phyloP scores from a whole-genome alignment of 208 protist species.

The Acanthamoeba pearcei region DNA sequence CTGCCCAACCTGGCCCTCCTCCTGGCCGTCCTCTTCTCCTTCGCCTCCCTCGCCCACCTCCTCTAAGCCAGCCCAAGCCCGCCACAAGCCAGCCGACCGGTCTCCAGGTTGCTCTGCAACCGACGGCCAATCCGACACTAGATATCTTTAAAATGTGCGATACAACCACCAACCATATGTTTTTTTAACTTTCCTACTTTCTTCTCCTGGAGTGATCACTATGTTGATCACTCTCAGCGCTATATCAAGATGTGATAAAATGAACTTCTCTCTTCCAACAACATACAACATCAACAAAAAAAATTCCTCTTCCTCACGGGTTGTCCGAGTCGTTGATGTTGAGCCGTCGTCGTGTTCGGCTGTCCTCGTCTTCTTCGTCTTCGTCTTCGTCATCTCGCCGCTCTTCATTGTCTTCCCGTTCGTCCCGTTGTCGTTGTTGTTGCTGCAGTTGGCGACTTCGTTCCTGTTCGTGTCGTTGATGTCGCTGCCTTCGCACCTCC shows the following conservation, averaged over 20 bases:
- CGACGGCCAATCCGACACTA: no score
- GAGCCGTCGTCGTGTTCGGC: neutral
- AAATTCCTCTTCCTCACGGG: neutral
- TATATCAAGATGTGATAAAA: no score
- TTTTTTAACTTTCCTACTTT: no score
- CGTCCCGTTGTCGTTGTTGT: neutral
- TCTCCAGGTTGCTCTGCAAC: no score
- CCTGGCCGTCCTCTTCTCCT: constrained; percentile 49
- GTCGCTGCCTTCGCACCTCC: neutral
- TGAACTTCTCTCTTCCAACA: no score
- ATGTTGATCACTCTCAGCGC: no score
- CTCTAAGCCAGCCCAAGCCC: no score
- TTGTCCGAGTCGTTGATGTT: neutral
- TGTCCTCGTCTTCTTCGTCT: neutral
- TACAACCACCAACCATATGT: no score
- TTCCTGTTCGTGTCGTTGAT: no score
- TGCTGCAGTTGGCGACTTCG: neutral
- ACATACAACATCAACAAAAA: no score
- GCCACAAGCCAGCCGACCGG: neutral
- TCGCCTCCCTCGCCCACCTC: neutral
- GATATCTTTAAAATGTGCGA: no score
- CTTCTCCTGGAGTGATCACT: no score
- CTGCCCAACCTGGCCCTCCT: constrained; percentile 43
- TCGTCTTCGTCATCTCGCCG: neutral
- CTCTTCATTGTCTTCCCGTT: neutral